Percentiles rank a stretch among this genome's conserved stretches.
Evolutionary conservation across 2,329 filamentous ascomycete species (phyloP).

Genomic region (Macrophomina pseudophaseolina): DNA sequence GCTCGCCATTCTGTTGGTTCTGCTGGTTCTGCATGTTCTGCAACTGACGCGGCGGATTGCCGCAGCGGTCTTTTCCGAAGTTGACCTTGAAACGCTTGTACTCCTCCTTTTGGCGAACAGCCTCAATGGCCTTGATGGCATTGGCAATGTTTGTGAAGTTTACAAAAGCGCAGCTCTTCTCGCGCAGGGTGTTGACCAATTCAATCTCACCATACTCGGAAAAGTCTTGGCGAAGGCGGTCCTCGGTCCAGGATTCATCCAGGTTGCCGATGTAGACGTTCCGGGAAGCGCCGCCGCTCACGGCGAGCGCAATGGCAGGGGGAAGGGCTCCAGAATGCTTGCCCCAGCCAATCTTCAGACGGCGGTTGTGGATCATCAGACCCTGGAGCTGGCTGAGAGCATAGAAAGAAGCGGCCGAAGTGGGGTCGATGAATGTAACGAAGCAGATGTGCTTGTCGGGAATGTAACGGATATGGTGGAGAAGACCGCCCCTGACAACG

Average conservation of each 20-base stretch:
- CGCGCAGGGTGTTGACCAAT: slow-evolving; percentile 91
- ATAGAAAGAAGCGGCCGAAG: slow-evolving; percentile 96
- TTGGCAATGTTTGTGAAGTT: slow-evolving; percentile 99
- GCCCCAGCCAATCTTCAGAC: slow-evolving; percentile 98
- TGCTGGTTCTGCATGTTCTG: slow-evolving; percentile 63
- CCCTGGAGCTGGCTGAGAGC: slow-evolving; percentile 96
- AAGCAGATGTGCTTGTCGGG: slow-evolving; percentile 99
- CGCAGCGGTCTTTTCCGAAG: slow-evolving; percentile 98
- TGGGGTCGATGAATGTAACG: slow-evolving; percentile 98
- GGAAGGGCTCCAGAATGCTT: slow-evolving; percentile 98
- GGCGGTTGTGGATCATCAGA: slow-evolving; percentile 98
- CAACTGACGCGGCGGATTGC: slow-evolving; percentile 90
- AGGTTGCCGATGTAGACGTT: slow-evolving; percentile 99
- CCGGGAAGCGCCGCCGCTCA: slow-evolving; percentile 94
- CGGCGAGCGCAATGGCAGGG: slow-evolving; percentile 91
- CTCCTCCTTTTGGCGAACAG: slow-evolving; percentile 90
- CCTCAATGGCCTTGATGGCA: slow-evolving; percentile 98
- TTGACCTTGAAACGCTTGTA: slow-evolving; percentile 99
- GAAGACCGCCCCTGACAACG: slow-evolving; percentile 89
- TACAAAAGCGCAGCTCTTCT: slow-evolving; percentile 99
- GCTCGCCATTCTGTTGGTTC: slow-evolving; percentile 67
- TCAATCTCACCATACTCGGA: slow-evolving; percentile 98
- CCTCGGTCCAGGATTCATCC: slow-evolving; percentile 96
- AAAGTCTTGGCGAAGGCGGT: slow-evolving; percentile 93
- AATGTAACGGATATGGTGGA: slow-evolving; percentile 98